Evolutionary conservation across 306 rosid species (phyloP).

Genomic region (Sesbania bispinosa): DNA sequence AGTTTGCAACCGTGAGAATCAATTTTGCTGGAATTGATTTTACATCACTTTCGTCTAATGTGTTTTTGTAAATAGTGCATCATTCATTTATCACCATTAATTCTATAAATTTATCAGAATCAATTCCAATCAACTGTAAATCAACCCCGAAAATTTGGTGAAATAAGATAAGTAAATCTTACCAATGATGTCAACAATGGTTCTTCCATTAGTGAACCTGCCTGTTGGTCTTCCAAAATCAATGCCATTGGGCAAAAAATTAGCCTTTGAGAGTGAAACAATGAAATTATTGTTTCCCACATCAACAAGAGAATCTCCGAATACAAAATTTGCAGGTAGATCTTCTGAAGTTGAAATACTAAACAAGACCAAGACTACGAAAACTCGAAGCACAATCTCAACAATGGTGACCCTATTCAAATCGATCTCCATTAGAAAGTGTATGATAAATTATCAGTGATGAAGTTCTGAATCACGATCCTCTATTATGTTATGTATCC

Average conservation of each 20-base stretch:
- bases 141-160: too few species aligned
- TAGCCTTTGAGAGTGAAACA: slow-evolving; percentile 51
- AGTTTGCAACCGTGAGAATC: too few species aligned
- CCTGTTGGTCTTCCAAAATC: slow-evolving; percentile 75
- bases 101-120: too few species aligned
- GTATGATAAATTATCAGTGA: not conserved
- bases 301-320: slow-evolving; percentile 65
- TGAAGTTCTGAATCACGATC: not conserved
- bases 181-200: slow-evolving; percentile 59
- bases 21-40: too few species aligned
- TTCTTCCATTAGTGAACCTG: slow-evolving; percentile 75
- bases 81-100: too few species aligned
- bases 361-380: not conserved
- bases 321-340: slow-evolving; percentile 51
- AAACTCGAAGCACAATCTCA: slow-evolving; percentile 2
- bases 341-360: slow-evolving; percentile 28
- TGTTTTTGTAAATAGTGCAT: too few species aligned
- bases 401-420: slow-evolving; percentile 3
- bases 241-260: slow-evolving; percentile 56
- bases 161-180: slow-evolving; percentile 17
- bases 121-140: too few species aligned
- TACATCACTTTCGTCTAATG: too few species aligned
- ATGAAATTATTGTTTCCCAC: slow-evolving; percentile 71
- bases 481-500: not conserved
- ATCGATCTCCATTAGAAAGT: slow-evolving; percentile 24